Evolutionary conservation across 2,329 filamentous ascomycete genomes (phyloP), one percentile per base, ranked within the genome.

Genomic region (Pseudohalonectria lignicola): DNA sequence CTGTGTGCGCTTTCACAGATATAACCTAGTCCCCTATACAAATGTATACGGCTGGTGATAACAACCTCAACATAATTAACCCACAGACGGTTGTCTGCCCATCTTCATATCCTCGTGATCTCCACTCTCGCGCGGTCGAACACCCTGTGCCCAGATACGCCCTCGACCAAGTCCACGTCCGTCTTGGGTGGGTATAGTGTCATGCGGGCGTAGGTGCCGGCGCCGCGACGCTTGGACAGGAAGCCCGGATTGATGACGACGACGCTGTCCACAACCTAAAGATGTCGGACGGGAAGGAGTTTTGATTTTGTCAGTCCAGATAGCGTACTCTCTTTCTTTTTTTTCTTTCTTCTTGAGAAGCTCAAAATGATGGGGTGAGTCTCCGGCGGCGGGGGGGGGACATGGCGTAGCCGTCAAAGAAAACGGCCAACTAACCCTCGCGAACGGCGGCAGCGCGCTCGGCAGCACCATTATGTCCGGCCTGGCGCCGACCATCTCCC

Each of bases 241-340:
- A 77, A 80, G 5, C 92, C 90, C 0, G 92, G 90, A 56, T 98
- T 98, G 52, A 98, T 82, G 11, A 87, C 78, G 6, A 96, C 61
- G 0, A 95, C 87, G 47, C 82, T 86, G 52, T 95, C 86, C 10
- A 96, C 79, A 31, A 95, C 86, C 87, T 94, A 48, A 2, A 41
- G 20, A 41, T 16, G n/a, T n/a, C n/a, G n/a, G n/a, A n/a, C n/a
- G n/a, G n/a, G n/a, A n/a, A n/a, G n/a, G 18, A 10, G 5, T 11
- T 26, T 17, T 18, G n/a, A 21, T 16, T n/a, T 25, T 26, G 23
- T 26, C 23, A 26, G 23, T 26, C 12, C n/a, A n/a, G n/a, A n/a
- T n/a, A n/a, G n/a, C n/a, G n/a, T n/a, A n/a, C n/a, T n/a, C n/a
- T n/a, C n/a, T n/a, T n/a, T n/a, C n/a, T n/a, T n/a, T n/a, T n/a